These are phyloP conservation scores for Colletotrichum eremochloae DNA, from an alignment of 2,329 filamentous ascomycete species.

Conservation along the genomic window DNA sequence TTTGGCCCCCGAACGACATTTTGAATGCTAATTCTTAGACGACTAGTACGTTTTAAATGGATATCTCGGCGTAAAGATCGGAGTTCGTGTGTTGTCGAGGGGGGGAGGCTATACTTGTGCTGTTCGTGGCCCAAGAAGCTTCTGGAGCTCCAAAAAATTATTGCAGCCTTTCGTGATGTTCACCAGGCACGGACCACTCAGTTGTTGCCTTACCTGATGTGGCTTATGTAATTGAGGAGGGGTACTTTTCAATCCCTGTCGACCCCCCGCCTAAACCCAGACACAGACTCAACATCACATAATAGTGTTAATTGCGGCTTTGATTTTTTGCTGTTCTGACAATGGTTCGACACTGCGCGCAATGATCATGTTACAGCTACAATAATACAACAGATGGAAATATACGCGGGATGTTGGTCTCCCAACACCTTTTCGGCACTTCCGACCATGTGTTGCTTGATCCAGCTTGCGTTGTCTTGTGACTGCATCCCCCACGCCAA, in stretches of 20 bases:
- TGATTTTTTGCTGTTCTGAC: too few species aligned
- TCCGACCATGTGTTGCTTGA: neutral
- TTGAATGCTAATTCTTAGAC: slow-evolving; percentile 47
- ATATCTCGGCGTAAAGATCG: neutral
- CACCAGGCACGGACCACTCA: slow-evolving; percentile 43
- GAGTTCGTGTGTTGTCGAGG: slow-evolving; percentile 34
- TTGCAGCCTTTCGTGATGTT: slow-evolving; percentile 57
- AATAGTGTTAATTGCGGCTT: too few species aligned
- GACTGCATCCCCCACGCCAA: neutral
- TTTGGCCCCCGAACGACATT: slow-evolving; percentile 98
- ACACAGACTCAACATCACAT: neutral
- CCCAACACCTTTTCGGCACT: neutral
- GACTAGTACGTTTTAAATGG: slow-evolving; percentile 4
- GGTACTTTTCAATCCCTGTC: slow-evolving; percentile 21
- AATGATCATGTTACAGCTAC: too few species aligned
- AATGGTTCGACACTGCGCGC: too few species aligned
- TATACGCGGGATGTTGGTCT: neutral
- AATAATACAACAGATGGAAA: too few species aligned
- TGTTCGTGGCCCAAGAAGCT: slow-evolving; percentile 52
- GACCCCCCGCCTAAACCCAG: slow-evolving; percentile 6
- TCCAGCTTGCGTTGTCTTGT: neutral
- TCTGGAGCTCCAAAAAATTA: slow-evolving; percentile 65
- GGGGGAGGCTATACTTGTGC: slow-evolving; percentile 30
- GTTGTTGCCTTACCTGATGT: slow-evolving; percentile 32
- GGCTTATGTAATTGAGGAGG: slow-evolving; percentile 43